Evolutionary conservation across 495 filamentous ascomycete genomes (phyloP).

Genomic region (Xylaria longipes): DNA sequence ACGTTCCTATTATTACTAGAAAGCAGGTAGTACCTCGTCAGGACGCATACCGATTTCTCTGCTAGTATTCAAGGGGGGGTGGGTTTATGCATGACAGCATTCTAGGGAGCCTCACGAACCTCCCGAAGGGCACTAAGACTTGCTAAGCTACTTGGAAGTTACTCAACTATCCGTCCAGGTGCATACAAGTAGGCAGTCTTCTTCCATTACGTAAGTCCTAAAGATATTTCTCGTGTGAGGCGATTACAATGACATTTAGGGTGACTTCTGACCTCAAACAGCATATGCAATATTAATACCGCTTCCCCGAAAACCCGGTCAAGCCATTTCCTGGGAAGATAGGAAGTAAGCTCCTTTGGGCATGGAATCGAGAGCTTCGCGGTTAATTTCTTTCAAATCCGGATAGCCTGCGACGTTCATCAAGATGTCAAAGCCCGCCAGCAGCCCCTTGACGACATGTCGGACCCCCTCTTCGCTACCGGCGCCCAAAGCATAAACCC

Average conservation of each 20-base stretch:
- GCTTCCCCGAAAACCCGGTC: not conserved
- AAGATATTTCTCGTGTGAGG: not conserved
- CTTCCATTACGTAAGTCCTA: not conserved
- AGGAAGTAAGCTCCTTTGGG: conserved; percentile 39
- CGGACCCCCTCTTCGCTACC: conserved; percentile 66
- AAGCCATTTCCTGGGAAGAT: conserved; percentile 30
- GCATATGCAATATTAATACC: not conserved
- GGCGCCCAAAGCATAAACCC: conserved; percentile 67
- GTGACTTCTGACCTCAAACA: not conserved
- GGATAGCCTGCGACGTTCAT: conserved; percentile 70
- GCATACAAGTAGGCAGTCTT: not conserved
- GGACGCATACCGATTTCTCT: not conserved
- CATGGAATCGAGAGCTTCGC: conserved; percentile 45
- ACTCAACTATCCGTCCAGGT: not conserved
- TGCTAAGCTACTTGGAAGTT: not conserved
- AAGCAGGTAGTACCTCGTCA: not conserved
- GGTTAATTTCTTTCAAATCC: conserved; percentile 59
- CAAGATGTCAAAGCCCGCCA: conserved; percentile 72
- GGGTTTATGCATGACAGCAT: not conserved
- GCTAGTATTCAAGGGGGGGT: not conserved
- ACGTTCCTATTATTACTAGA: not conserved
- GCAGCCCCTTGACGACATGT: conserved; percentile 68
- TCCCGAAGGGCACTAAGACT: not conserved
- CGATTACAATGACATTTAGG: not conserved
- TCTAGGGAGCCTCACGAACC: not conserved